Evolutionary conservation across 2,329 filamentous ascomycete species (phyloP).

Genomic region (Colletotrichum tropicicola): DNA sequence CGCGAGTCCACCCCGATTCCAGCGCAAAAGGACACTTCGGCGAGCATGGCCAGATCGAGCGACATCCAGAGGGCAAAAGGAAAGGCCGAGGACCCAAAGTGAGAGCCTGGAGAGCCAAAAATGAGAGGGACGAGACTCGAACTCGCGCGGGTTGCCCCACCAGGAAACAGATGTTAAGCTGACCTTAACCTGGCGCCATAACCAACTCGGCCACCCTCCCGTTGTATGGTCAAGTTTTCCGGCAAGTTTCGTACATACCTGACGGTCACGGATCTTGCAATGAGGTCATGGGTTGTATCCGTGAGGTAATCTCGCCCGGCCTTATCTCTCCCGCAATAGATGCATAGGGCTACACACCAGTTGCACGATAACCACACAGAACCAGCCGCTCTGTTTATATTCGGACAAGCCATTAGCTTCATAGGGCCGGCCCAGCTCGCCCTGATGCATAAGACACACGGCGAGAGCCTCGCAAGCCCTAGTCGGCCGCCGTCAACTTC

Average conservation of each 20-base stretch:
- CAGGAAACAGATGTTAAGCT: slow-evolving; percentile 29
- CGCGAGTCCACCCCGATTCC: neutral
- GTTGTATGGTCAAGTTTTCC: accelerated
- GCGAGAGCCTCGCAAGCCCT: too few relatives aligned
- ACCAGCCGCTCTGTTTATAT: neutral
- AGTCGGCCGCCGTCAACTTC: slow-evolving; percentile 10
- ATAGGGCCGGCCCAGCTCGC: neutral
- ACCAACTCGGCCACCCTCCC: slow-evolving; percentile 31
- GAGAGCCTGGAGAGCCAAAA: accelerated
- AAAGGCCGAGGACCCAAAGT: neutral
- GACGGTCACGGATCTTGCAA: neutral
- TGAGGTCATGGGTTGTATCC: neutral
- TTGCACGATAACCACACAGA: neutral
- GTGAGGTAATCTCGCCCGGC: too few relatives aligned
- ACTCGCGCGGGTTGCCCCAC: slow-evolving; percentile 31
- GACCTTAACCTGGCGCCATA: slow-evolving; percentile 32
- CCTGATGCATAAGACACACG: too few relatives aligned
- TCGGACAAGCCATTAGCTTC: neutral
- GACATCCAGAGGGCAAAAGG: neutral
- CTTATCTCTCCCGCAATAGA: neutral
- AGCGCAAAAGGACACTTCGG: neutral
- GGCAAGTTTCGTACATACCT: accelerated
- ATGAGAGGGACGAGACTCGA: slow-evolving; percentile 31
- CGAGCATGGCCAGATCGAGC: neutral
- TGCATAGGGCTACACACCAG: neutral